These are phyloP conservation scores for Vinca minor DNA, from an alignment of 257 asterid genomes.

Conservation along the genomic window DNA sequence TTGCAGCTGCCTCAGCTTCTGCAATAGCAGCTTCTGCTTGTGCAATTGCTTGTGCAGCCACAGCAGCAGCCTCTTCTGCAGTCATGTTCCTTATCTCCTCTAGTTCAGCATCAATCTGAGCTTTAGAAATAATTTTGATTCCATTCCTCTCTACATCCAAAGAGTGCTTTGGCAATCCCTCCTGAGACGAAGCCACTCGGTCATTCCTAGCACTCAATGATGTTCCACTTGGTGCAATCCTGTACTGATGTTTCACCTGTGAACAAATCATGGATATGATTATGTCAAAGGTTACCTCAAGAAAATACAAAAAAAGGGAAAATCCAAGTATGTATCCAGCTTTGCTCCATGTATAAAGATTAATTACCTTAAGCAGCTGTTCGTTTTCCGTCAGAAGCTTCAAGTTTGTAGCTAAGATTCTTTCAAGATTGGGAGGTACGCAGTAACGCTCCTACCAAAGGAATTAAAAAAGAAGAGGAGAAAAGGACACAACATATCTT, in stretches of 20 bases:
- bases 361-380: constrained; percentile 62
- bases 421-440: constrained; percentile 54
- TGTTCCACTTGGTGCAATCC: constrained; percentile 58
- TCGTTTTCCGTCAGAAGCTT: constrained; percentile 66
- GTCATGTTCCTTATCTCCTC: constrained; percentile 70
- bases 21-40: constrained; percentile 89
- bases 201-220: constrained; percentile 27
- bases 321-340: neutral
- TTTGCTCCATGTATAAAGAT: neutral
- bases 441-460: constrained; percentile 51
- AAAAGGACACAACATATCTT: neutral
- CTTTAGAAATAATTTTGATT: constrained; percentile 39
- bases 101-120: constrained; percentile 68
- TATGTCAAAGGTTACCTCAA: neutral
- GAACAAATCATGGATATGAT: constrained; percentile 15
- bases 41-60: constrained; percentile 79
- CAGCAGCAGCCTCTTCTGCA: constrained; percentile 64
- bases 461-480: neutral
- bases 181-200: constrained; percentile 23
- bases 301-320: neutral
- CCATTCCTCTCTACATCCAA: constrained; percentile 29
- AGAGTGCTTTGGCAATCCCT: constrained; percentile 31
- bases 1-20: constrained; percentile 77
- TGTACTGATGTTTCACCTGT: constrained; percentile 81
- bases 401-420: constrained; percentile 50